Conservation (phyloP, 257 asterid species). For the Nicotiana undulata region DNA sequence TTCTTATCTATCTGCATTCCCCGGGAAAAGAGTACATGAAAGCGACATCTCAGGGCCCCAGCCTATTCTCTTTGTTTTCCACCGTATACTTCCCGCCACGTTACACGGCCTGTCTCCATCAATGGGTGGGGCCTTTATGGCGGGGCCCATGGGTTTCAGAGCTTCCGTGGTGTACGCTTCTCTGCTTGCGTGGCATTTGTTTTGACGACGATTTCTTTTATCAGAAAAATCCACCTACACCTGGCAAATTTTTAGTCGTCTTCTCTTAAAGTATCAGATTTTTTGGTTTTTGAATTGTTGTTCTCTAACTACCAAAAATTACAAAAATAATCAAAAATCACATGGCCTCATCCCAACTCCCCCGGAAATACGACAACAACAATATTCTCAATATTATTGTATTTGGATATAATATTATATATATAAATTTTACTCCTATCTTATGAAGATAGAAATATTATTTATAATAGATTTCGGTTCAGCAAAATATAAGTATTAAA, state of each 20-base stretch:
- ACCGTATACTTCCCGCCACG: conserved; percentile 42
- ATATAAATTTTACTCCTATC: too few species aligned
- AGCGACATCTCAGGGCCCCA: conserved; percentile 21
- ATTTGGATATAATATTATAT: too few species aligned
- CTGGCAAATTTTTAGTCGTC: conserved; percentile 5
- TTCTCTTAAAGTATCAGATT: background rate
- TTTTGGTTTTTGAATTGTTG: background rate
- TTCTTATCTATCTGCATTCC: conserved; percentile 48
- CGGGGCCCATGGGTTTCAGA: conserved; percentile 23
- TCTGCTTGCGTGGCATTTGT: conserved; percentile 32
- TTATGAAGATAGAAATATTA: too few species aligned
- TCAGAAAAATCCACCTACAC: conserved; percentile 17
- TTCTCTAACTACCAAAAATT: too few species aligned
- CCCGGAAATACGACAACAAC: too few species aligned
- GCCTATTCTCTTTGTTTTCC: background rate
- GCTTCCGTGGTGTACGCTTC: conserved; percentile 9
- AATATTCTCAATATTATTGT: too few species aligned
- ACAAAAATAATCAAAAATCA: background rate
- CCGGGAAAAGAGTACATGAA: background rate
- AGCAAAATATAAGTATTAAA: too few species aligned
- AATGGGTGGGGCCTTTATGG: conserved; percentile 4
- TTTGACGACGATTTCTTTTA: conserved; percentile 22
- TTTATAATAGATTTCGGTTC: too few species aligned
- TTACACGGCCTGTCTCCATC: conserved; percentile 23
- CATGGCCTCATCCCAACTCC: background rate